Evolutionary conservation across 2,329 filamentous ascomycete genomes (phyloP).

Genomic region (Mycosphaerelloides madeirae): DNA sequence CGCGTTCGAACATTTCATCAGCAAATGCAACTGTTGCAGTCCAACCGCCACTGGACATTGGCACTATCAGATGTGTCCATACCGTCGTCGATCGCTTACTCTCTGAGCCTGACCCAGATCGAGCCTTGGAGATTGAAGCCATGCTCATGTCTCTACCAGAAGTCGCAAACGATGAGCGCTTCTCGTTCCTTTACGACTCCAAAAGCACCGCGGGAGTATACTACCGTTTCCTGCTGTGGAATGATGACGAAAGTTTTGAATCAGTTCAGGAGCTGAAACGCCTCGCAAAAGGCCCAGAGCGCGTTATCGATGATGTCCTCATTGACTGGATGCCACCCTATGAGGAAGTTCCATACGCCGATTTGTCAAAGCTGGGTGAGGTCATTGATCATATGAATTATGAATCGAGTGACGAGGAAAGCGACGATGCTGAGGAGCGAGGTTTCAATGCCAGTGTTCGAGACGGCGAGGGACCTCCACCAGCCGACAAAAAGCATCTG

Average conservation of each 20-base stretch:
- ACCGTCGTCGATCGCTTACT: constrained; percentile 78
- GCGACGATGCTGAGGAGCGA: constrained; percentile 53
- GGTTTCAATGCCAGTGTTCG: constrained; percentile 36
- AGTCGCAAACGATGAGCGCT: constrained; percentile 81
- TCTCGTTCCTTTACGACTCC: constrained; percentile 91
- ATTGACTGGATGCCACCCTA: constrained; percentile 75
- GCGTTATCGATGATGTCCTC: constrained; percentile 65
- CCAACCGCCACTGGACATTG: constrained; percentile 69
- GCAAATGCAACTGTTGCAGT: constrained; percentile 40
- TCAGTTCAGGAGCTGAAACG: constrained; percentile 38
- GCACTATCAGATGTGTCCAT: constrained; percentile 77
- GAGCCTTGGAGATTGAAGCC: constrained; percentile 81
- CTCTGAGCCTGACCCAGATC: constrained; percentile 46
- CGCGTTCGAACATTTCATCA: constrained; percentile 11
- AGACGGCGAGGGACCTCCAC: constrained; percentile 36
- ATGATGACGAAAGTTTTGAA: constrained; percentile 40
- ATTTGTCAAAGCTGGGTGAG: constrained; percentile 63
- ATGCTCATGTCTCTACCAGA: constrained; percentile 81
- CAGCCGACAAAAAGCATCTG: constrained; percentile 55
- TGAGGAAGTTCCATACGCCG: constrained; percentile 60
- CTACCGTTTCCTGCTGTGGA: constrained; percentile 90
- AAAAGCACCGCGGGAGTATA: constrained; percentile 75
- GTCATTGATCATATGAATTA: constrained; percentile 82
- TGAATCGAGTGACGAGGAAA: constrained; percentile 80
- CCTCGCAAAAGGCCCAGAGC: constrained; percentile 29